Conservation (phyloP, 345 rosid genomes). For the Gossypium rotundifolium region DNA sequence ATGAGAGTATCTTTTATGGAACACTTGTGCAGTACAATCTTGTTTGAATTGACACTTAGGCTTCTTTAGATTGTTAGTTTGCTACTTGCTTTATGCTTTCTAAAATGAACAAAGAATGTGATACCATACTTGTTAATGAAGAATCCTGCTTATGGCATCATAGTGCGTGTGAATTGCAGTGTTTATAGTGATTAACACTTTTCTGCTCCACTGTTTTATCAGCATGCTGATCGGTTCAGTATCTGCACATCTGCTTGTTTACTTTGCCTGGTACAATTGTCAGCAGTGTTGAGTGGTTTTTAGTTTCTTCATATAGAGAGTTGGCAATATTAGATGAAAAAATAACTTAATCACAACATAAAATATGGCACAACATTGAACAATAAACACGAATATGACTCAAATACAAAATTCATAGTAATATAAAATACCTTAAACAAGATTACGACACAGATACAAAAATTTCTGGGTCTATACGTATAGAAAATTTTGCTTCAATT, state of each 20-base stretch:
- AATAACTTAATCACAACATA: neutral
- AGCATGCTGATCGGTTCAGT: neutral
- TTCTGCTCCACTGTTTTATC: neutral
- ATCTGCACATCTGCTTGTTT: neutral
- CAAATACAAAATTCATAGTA: neutral
- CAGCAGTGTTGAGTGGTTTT: neutral
- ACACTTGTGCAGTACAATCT: neutral
- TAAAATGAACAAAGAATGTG: neutral
- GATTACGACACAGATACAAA: neutral
- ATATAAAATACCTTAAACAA: neutral
- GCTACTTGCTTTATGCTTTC: neutral
- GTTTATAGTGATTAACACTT: neutral
- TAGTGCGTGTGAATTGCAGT: neutral
- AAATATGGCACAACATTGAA: neutral
- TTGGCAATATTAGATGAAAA: neutral
- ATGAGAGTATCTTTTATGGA: neutral
- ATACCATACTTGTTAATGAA: neutral
- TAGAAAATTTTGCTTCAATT: neutral
- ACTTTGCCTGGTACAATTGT: neutral
- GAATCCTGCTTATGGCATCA: neutral
- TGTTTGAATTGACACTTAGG: neutral
- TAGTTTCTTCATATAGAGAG: neutral
- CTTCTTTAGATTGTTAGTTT: constrained; percentile 3
- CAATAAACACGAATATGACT: neutral
- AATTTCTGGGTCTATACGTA: neutral